Percentiles rank a stretch among this genome's conserved stretches.
Evolutionary conservation across 2,329 filamentous ascomycete species (phyloP).

Genomic region (Ilyonectria mors-panacis): DNA sequence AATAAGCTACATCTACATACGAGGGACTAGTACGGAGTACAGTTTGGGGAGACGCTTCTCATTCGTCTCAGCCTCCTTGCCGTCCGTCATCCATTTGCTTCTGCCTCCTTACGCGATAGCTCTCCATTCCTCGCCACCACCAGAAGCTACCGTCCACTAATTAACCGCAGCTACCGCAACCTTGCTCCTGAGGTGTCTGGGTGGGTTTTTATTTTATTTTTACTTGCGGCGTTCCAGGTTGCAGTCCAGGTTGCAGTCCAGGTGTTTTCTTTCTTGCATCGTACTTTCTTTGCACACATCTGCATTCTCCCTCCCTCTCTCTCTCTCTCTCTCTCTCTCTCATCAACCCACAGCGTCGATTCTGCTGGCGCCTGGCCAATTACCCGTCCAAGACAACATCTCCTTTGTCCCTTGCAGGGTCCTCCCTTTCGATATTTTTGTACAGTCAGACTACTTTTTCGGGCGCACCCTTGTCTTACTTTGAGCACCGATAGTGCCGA

Average conservation of each 20-base stretch:
- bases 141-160: not conserved
- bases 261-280: not conserved
- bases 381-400: conserved; percentile 5
- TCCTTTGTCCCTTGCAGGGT: not conserved
- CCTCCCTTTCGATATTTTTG: not conserved
- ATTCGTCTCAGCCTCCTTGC: not conserved
- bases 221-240: not conserved
- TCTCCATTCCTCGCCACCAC: not conserved
- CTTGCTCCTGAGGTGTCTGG: not conserved
- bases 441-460: conserved; percentile 15
- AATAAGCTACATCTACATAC: not conserved
- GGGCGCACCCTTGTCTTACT: conserved; percentile 16
- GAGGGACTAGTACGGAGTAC: not conserved
- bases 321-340: not conserved
- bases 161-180: not conserved
- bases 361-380: not conserved
- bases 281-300: conserved; percentile 1
- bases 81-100: not conserved
- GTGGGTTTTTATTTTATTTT: too few species aligned
- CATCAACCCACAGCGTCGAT: not conserved
- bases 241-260: not conserved
- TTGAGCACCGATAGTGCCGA: not conserved
- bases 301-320: not conserved
- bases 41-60: not conserved
- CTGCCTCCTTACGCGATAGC: not conserved